Evolutionary conservation across 2,329 filamentous ascomycete genomes (phyloP).

Genomic region (Calonectria hawksworthii): DNA sequence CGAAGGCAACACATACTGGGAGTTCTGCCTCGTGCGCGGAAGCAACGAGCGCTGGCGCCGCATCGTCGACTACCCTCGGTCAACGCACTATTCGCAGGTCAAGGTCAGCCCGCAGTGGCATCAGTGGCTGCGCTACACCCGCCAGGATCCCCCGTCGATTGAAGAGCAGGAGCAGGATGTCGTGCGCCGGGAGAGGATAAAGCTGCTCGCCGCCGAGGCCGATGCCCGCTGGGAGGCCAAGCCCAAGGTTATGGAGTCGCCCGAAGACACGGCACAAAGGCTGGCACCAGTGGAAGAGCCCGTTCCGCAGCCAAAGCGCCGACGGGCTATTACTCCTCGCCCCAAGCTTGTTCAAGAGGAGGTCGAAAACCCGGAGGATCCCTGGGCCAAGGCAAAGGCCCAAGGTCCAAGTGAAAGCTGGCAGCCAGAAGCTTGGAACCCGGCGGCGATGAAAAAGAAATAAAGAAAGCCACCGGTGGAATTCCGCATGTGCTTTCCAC

Average conservation of each 20-base stretch:
- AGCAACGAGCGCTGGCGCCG: constrained; percentile 67
- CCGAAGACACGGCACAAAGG: constrained; percentile 37
- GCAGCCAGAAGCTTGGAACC: constrained; percentile 76
- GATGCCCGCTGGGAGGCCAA: constrained; percentile 76
- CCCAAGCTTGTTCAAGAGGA: constrained; percentile 19
- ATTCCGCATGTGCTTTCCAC: neutral
- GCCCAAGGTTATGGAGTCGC: constrained; percentile 61
- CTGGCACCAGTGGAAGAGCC: constrained; percentile 27
- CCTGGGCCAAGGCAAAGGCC: constrained; percentile 68
- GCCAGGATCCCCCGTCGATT: constrained; percentile 66
- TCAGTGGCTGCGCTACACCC: constrained; percentile 76
- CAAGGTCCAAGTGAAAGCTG: constrained; percentile 72
- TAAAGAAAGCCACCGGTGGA: constrained; percentile 25
- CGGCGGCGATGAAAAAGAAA: constrained; percentile 55
- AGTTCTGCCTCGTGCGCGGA: constrained; percentile 68
- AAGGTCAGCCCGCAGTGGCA: constrained; percentile 75
- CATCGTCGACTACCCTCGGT: constrained; percentile 71
- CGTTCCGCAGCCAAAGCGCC: neutral
- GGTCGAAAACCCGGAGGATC: constrained; percentile 56
- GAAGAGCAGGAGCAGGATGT: constrained; percentile 70
- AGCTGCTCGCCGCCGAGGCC: constrained; percentile 70
- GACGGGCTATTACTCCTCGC: constrained; percentile 5
- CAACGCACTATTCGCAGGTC: constrained; percentile 68
- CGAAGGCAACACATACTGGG: constrained; percentile 78
- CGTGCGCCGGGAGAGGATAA: constrained; percentile 65